A percentile compares a stretch with the other conserved stretches of the same genome.
These are phyloP conservation scores for Cadophora luteo-olivacea DNA, from an alignment of 2,329 filamentous ascomycete genomes.

Conservation along the genomic window DNA sequence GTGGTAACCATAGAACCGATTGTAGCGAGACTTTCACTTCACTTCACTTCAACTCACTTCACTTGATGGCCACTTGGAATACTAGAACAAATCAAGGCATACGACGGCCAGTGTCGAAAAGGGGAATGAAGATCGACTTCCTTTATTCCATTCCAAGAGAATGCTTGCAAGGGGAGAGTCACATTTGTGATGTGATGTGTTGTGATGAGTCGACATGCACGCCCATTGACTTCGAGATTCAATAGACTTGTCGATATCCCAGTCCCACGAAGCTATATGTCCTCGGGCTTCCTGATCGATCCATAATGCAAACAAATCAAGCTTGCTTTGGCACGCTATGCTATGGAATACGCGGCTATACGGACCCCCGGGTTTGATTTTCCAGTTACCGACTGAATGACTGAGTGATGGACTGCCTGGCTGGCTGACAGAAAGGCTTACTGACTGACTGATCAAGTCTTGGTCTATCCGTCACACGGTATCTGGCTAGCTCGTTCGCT, in stretches of 20 bases:
- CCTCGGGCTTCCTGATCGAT: constrained; percentile 4
- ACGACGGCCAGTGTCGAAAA: neutral
- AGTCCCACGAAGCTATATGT: neutral
- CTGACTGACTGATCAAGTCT: neutral
- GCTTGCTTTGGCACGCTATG: neutral
- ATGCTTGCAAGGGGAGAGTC: neutral
- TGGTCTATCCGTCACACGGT: neutral
- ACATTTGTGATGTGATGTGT: neutral
- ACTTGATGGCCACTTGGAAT: neutral
- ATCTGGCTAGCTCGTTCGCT: neutral
- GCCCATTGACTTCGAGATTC: neutral
- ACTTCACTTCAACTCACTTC: neutral
- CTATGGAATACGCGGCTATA: neutral
- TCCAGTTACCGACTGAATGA: neutral
- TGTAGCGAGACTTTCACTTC: neutral
- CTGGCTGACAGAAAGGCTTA: neutral
- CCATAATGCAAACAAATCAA: neutral
- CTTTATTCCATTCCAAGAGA: neutral
- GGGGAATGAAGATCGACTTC: neutral
- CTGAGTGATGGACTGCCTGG: neutral
- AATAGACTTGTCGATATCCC: neutral
- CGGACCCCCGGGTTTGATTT: neutral
- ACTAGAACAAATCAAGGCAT: neutral
- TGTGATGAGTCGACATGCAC: constrained; percentile 2
- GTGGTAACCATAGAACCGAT: neutral